Evolutionary conservation across 805 yeast genomes (phyloP), one percentile per base, ranked within the genome.

Genomic region (Grigorovia yakushimaensis): DNA sequence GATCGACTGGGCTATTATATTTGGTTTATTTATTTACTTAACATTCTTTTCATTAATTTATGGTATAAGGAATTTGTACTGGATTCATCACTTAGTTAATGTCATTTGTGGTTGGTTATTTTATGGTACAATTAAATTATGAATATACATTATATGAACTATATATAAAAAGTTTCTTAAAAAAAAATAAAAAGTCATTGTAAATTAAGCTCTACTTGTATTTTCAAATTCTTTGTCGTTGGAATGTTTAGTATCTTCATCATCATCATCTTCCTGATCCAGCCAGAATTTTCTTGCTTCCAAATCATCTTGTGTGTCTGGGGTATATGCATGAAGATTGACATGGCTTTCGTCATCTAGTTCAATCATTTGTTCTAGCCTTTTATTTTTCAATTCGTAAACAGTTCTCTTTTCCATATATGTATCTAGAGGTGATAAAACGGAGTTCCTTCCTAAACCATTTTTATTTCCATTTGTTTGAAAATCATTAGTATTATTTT

Each of bases 61-160:
- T 64, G 96, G 96, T 2, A 72, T 84, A 5, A 75, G 89, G 58
- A 84, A 87, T 57, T 73, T 91, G n/a, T 89, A 77, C 64, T 86
- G 89, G 85, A 67, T 88, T 42, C 93, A 88, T 56, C 84, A 85
- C 59, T 63, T 88, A 45, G 74, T 84, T 47, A 88, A 88, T 61
- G 61, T 82, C 17, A 65, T 81, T 46, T 73, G 81, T 60, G 74
- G 82, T 2, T 59, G 64, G 64, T 39, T 56, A 44, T 52, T 49
- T 21, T 52, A 46, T 40, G 49, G 51, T 6, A 44, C 42, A 18
- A 39, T 46, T 17, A 44, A 22, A 38, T 36, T 20, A 27, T 33
- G 30, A 33, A 43, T 8, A 41, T 27, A 24, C 11, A 15, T 22
- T 24, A 35, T 18, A 5, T 27, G 4, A 40, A 40, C 15, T 17